These are phyloP conservation scores for Gossypium longicalyx DNA, from an alignment of 345 rosid species.

Conservation along the genomic window DNA sequence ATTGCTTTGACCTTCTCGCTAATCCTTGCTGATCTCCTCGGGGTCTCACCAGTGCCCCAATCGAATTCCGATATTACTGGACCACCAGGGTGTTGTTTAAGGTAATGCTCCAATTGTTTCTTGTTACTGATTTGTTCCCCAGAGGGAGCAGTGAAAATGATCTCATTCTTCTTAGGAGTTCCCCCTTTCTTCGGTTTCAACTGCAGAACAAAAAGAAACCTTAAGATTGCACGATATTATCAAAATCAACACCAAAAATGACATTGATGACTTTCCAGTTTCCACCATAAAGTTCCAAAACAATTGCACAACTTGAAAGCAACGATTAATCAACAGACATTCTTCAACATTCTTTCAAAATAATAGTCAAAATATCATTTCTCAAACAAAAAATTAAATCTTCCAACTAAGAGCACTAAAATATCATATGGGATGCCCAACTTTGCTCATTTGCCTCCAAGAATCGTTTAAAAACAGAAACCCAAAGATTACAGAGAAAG, in stretches of 20 bases:
- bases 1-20: conserved; percentile 49
- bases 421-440: not conserved
- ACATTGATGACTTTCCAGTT: too few species aligned
- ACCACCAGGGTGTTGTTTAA: conserved; percentile 55
- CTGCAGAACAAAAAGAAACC: too few species aligned
- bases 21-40: conserved; percentile 66
- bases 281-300: too few species aligned
- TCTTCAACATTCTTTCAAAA: not conserved
- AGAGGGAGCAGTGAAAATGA: conserved; percentile 53
- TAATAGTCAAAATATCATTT: not conserved
- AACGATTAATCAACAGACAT: not conserved
- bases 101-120: conserved; percentile 60
- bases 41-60: conserved; percentile 72
- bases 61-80: conserved; percentile 52
- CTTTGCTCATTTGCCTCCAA: not conserved
- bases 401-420: not conserved
- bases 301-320: not conserved
- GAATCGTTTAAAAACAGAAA: not conserved
- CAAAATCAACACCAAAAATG: too few species aligned
- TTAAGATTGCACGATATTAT: too few species aligned
- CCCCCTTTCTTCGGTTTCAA: too few species aligned
- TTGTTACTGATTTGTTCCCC: conserved; percentile 53
- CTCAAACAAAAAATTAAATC: not conserved
- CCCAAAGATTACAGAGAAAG: not conserved
- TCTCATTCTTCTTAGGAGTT: conserved; percentile 21